Base-by-base conservation (phyloP, 202 grass and related monocot species). In the Saccharum hybrid region DNA sequence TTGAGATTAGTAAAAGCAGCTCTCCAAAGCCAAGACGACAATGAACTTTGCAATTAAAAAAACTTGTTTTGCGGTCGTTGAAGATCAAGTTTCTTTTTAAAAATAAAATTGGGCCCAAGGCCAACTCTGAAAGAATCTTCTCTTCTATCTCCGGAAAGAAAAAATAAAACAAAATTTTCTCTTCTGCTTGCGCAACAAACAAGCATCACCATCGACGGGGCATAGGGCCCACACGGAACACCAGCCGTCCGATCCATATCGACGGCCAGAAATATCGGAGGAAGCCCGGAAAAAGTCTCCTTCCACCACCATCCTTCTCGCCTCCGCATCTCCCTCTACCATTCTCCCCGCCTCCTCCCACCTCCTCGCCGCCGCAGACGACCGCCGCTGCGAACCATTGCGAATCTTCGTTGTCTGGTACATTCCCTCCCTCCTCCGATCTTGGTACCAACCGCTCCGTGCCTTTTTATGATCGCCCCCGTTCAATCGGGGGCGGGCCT, bases 211-310 rank as follows among this genome's bases (percentile, higher is more conserved):
- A 31, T 61, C 51, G 36, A 76, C 26, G 26, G 4, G 43, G 10
- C 8, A n/a, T 26, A 12, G 6, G 75, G 21, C 5, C 51, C 31
- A n/a, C 15, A 26, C 26, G 2, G 14, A 82, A 74, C 13, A 0
- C 6, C 26, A 48, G 43, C 83, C 88, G 88, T 74, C 61, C 62
- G 74, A 90, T 90, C 61, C 79, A 82, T 19, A 74, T 79, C 21
- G 79, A 83, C 80, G 79, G 83, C 67, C 79, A 23, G 71, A 84
- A 43, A 74, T 74, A 68, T 37, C 9, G 79, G 88, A 79, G 79
- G 31, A 68, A 34, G 19, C 34, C 37, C 42, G 2, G 66, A 64
- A 81, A 48, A 65, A 78, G 82, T 86, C 87, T 71, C 48, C 79
- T 70, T 13, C 42, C 83, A 26, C 43, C 81, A 43, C 71, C 81